phyloP scores from a whole-genome alignment of 2,329 filamentous ascomycete genomes.

The Phoma sp. region DNA sequence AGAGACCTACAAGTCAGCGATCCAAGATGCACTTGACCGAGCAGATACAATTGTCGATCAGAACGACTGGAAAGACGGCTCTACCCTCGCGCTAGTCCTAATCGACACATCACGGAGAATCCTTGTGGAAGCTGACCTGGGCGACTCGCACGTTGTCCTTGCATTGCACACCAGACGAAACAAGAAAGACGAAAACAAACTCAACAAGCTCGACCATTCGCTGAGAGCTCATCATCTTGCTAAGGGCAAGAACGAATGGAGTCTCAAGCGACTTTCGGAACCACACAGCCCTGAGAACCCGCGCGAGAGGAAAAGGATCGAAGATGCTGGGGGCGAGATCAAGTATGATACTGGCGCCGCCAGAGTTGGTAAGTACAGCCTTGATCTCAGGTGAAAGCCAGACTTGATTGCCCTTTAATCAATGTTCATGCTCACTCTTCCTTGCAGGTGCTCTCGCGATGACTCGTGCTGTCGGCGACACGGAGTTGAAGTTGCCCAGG shows the following conservation, averaged over 20 bases:
- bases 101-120: slow-evolving; percentile 30
- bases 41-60: slow-evolving; percentile 26
- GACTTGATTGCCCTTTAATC: no score
- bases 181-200: slow-evolving; percentile 10
- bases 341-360: slow-evolving; percentile 30
- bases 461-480: slow-evolving; percentile 31
- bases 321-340: slow-evolving; percentile 31
- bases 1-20: slow-evolving; percentile 30
- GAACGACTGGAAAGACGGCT: slow-evolving; percentile 27
- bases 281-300: slow-evolving; percentile 29
- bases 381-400: no score
- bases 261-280: slow-evolving; percentile 23
- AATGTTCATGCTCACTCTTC: neutral
- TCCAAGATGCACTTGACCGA: slow-evolving; percentile 29
- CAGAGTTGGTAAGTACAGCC: slow-evolving; percentile 16
- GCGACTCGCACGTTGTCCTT: slow-evolving; percentile 31
- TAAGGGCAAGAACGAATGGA: slow-evolving; percentile 24
- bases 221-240: slow-evolving; percentile 14
- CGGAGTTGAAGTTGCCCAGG: slow-evolving; percentile 31
- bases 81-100: slow-evolving; percentile 30
- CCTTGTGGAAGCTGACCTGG: slow-evolving; percentile 30
- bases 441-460: slow-evolving; percentile 30
- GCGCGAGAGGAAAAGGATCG: slow-evolving; percentile 26
- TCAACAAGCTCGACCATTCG: slow-evolving; percentile 10
- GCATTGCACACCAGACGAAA: slow-evolving; percentile 15